These are phyloP conservation scores for Boletellus emodensis DNA, from an alignment of 768 basidiomycete species.

Conservation along the genomic window DNA sequence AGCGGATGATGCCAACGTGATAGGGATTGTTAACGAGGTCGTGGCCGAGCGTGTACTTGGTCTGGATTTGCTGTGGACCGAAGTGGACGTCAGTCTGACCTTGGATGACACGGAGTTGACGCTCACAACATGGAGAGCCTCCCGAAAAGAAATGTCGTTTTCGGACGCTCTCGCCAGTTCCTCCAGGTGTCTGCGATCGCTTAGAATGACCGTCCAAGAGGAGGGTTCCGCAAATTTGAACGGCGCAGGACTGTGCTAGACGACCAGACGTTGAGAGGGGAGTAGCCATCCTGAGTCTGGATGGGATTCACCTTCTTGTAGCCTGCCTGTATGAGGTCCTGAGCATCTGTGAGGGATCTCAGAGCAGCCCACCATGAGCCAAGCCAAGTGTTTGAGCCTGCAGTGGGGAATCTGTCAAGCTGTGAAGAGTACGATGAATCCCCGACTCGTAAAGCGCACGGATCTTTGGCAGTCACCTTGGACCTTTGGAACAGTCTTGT, in stretches of 20 bases:
- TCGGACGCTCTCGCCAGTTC: constrained; percentile 39
- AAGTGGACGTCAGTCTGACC: background rate
- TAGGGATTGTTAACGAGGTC: constrained; percentile 27
- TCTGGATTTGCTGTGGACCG: background rate
- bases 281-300: no score
- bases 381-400: constrained; percentile 21
- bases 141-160: constrained; percentile 33
- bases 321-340: constrained; percentile 25
- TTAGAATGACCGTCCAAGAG: constrained; percentile 38
- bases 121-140: constrained; percentile 22
- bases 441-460: no score
- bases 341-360: constrained; percentile 11
- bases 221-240: constrained; percentile 26
- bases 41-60: constrained; percentile 24
- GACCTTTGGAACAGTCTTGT: no score
- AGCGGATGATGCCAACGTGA: constrained; percentile 27
- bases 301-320: constrained; percentile 25
- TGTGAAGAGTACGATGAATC: background rate
- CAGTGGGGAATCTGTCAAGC: constrained; percentile 26
- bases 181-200: constrained; percentile 29
- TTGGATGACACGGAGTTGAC: constrained; percentile 16
- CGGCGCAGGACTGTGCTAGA: background rate
- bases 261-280: background rate
- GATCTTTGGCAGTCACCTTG: no score
- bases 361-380: constrained; percentile 23